A percentile compares a stretch with the other conserved stretches of the same genome.
Evolutionary conservation across 352 stramenopile species (phyloP).

Genomic region (Elongisporangium anandrum): DNA sequence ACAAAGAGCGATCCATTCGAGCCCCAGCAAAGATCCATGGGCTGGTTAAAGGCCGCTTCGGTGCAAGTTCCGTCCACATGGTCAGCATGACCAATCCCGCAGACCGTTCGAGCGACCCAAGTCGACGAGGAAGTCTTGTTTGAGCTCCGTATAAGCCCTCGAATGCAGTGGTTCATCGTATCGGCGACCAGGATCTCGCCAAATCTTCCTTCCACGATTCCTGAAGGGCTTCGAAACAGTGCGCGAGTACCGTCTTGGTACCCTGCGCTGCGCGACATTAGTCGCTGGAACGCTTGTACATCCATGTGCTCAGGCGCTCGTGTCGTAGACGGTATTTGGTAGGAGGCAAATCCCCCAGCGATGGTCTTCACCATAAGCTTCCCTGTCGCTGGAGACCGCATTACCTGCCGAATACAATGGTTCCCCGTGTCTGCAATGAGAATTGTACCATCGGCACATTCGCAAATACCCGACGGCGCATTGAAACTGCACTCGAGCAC

Average conservation of each 20-base stretch:
- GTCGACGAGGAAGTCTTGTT: conserved; percentile 2
- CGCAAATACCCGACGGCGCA: conserved; percentile 27
- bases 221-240: conserved; percentile 39
- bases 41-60: conserved; percentile 29
- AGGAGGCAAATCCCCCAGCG: conserved; percentile 18
- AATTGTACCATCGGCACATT: conserved; percentile 30
- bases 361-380: conserved; percentile 33
- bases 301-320: conserved; percentile 2
- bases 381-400: conserved; percentile 11
- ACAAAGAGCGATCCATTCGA: conserved; percentile 31
- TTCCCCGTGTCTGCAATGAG: conserved; percentile 47
- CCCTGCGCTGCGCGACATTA: conserved; percentile 14
- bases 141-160: conserved; percentile 15
- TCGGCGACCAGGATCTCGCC: conserved; percentile 41
- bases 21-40: conserved; percentile 25
- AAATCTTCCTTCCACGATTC: conserved; percentile 17
- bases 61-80: conserved; percentile 27
- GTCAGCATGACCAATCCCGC: conserved; percentile 16
- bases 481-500: conserved; percentile 39
- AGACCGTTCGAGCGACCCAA: conserved; percentile 27
- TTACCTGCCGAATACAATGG: conserved; percentile 47
- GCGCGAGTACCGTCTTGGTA: conserved; percentile 25
- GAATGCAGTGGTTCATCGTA: conserved; percentile 60
- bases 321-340: conserved; percentile 1
- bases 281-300: conserved; percentile 2